Conservation (phyloP, 192 early-diverging fungal species). For the Phlyctochytrium bullatum region DNA sequence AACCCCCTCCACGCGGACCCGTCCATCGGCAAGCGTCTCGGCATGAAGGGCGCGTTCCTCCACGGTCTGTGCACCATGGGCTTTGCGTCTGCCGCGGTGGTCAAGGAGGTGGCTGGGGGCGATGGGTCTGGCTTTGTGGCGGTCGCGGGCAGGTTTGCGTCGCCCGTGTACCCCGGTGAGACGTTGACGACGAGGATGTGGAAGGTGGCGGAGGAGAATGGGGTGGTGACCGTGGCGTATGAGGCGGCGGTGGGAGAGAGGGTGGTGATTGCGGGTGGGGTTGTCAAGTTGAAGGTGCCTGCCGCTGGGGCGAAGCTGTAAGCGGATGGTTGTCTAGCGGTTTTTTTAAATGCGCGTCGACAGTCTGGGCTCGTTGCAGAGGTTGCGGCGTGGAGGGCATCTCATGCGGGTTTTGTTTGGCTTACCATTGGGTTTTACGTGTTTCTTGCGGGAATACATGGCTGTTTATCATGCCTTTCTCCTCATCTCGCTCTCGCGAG, state of each 20-base stretch:
- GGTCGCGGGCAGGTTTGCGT: slow-evolving; percentile 66
- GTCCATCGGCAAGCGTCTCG: slow-evolving; percentile 59
- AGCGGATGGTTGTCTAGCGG: not conserved
- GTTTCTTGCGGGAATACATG: too few species aligned
- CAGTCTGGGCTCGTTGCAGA: too few species aligned
- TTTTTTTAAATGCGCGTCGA: too few species aligned
- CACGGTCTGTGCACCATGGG: slow-evolving; percentile 66
- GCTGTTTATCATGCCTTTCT: too few species aligned
- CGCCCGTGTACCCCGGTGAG: slow-evolving; percentile 75
- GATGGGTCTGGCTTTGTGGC: slow-evolving; percentile 56
- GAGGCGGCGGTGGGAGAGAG: slow-evolving; percentile 55
- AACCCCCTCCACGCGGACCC: slow-evolving; percentile 77
- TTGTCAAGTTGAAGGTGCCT: slow-evolving; percentile 39
- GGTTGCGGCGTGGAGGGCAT: too few species aligned
- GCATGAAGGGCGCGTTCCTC: slow-evolving; percentile 70
- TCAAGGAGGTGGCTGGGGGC: slow-evolving; percentile 52
- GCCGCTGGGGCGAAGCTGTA: not conserved
- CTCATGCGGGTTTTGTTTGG: too few species aligned
- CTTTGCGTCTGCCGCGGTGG: slow-evolving; percentile 54
- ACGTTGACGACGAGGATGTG: slow-evolving; percentile 68
- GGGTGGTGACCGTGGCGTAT: slow-evolving; percentile 54
- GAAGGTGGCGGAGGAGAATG: slow-evolving; percentile 52
- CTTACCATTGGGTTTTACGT: too few species aligned
- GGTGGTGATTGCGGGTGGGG: slow-evolving; percentile 62
- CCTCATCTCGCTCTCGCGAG: too few species aligned